Evolutionary conservation across 371 early-diverging fungal species (phyloP).

Genomic region (Apophysomyces ossiformis): DNA sequence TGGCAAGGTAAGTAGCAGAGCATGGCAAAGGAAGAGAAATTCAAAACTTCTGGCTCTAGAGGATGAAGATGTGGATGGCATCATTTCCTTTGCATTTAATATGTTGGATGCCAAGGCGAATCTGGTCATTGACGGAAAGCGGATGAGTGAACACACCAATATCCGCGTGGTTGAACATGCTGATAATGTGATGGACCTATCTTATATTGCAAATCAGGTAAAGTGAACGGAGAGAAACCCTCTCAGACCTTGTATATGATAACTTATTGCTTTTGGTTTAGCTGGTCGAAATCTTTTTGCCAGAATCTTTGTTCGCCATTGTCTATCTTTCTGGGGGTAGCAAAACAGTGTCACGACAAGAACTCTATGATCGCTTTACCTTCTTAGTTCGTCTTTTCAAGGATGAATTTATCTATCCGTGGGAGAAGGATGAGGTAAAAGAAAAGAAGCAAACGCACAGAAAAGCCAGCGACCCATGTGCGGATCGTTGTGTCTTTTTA

Average conservation of each 20-base stretch:
- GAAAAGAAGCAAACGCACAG: no score
- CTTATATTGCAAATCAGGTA: constrained; percentile 54
- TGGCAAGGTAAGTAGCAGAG: constrained; percentile 40
- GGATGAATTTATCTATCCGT: constrained; percentile 53
- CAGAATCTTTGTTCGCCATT: constrained; percentile 49
- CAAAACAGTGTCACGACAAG: constrained; percentile 21
- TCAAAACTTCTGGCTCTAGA: constrained; percentile 11
- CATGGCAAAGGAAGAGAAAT: not conserved
- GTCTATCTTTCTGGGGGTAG: constrained; percentile 39
- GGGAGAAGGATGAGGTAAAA: constrained; percentile 47
- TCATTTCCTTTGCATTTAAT: constrained; percentile 43
- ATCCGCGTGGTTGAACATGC: constrained; percentile 54
- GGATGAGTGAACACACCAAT: constrained; percentile 40
- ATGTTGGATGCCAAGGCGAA: constrained; percentile 45
- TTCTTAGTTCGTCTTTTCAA: constrained; percentile 50
- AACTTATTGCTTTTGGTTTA: constrained; percentile 13
- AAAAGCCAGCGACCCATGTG: not conserved
- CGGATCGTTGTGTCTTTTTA: not conserved
- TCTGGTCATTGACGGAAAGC: constrained; percentile 45
- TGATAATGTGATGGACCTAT: constrained; percentile 55
- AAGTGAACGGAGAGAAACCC: not conserved
- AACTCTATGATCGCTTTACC: constrained; percentile 40
- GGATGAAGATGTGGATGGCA: constrained; percentile 44
- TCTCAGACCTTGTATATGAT: no score
- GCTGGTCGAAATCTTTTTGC: constrained; percentile 45